These are phyloP conservation scores for Grosmannia serpens DNA, from an alignment of 2,329 filamentous ascomycete species.

Conservation along the genomic window DNA sequence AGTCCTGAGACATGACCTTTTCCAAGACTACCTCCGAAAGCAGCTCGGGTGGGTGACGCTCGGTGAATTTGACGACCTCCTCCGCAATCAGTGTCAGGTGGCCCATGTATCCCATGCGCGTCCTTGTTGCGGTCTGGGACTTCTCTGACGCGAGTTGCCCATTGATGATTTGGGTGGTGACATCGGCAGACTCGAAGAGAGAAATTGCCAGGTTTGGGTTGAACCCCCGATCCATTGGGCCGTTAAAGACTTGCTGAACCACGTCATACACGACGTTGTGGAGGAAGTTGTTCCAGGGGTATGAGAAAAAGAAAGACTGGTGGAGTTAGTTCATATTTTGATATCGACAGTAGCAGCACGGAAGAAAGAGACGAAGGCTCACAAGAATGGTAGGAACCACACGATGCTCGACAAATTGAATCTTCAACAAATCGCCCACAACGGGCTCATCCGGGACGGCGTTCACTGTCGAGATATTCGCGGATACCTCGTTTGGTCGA, in stretches of 20 bases:
- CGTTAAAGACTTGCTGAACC: constrained; percentile 97
- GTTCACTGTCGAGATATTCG: neutral
- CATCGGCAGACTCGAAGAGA: constrained; percentile 79
- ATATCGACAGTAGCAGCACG: neutral
- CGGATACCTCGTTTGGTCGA: constrained; percentile 8
- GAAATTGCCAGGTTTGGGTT: constrained; percentile 85
- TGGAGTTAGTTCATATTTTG: constrained; percentile 9
- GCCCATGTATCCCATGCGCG: constrained; percentile 95
- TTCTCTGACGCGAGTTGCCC: constrained; percentile 81
- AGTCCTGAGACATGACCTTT: constrained; percentile 77
- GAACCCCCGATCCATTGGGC: constrained; percentile 90
- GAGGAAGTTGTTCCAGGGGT: constrained; percentile 98
- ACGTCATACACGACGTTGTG: constrained; percentile 99
- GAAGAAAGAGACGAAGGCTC: constrained; percentile 24
- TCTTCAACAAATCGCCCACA: constrained; percentile 89
- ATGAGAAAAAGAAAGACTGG: constrained; percentile 94
- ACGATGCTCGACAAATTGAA: constrained; percentile 87
- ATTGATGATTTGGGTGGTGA: constrained; percentile 85
- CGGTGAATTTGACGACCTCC: constrained; percentile 97
- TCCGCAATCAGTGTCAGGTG: constrained; percentile 94
- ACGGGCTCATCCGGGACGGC: constrained; percentile 46
- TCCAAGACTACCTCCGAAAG: constrained; percentile 76
- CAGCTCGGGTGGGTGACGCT: constrained; percentile 80
- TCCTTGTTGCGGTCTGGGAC: constrained; percentile 71
- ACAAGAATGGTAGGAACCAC: constrained; percentile 94